Conservation (phyloP, 2,329 filamentous ascomycete species). For the Neocucurbitaria cava region DNA sequence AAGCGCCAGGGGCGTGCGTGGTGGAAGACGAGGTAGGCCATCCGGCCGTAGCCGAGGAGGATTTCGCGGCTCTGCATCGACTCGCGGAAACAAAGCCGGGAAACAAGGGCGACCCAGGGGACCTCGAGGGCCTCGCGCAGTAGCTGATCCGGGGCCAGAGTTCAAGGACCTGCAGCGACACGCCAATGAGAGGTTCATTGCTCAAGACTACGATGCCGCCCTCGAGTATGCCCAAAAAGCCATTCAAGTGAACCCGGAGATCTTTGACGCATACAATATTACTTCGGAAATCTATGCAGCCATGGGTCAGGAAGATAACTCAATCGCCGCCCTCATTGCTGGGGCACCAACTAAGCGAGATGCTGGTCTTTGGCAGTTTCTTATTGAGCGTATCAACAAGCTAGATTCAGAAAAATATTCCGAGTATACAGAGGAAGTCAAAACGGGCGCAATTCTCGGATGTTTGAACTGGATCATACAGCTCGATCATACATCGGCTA, state of each 20-base stretch:
- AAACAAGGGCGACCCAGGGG: slow-evolving; percentile 38
- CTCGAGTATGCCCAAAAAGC: slow-evolving; percentile 42
- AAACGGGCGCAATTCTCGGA: slow-evolving; percentile 36
- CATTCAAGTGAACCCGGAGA: slow-evolving; percentile 63
- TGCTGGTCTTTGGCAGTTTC: slow-evolving; percentile 63
- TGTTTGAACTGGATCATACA: slow-evolving; percentile 57
- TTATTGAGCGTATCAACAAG: slow-evolving; percentile 61
- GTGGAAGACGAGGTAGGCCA: slow-evolving; percentile 34
- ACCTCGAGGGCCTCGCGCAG: slow-evolving; percentile 57
- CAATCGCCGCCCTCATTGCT: slow-evolving; percentile 62
- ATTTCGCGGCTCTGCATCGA: slow-evolving; percentile 19
- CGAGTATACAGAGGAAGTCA: slow-evolving; percentile 33
- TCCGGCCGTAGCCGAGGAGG: slow-evolving; percentile 34
- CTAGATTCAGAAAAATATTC: slow-evolving; percentile 49
- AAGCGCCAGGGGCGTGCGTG: slow-evolving; percentile 23
- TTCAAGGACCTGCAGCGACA: slow-evolving; percentile 72
- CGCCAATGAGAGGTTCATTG: slow-evolving; percentile 73
- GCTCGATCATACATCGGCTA: slow-evolving; percentile 51
- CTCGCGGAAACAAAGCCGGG: slow-evolving; percentile 29
- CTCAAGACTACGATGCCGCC: slow-evolving; percentile 63
- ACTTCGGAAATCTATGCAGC: slow-evolving; percentile 65
- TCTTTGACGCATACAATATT: slow-evolving; percentile 67
- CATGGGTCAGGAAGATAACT: slow-evolving; percentile 63
- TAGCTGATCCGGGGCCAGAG: slow-evolving; percentile 72
- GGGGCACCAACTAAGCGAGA: slow-evolving; percentile 66